phyloP scores from a whole-genome alignment of 768 basidiomycete genomes.

The Lactarius sanguifluus region DNA sequence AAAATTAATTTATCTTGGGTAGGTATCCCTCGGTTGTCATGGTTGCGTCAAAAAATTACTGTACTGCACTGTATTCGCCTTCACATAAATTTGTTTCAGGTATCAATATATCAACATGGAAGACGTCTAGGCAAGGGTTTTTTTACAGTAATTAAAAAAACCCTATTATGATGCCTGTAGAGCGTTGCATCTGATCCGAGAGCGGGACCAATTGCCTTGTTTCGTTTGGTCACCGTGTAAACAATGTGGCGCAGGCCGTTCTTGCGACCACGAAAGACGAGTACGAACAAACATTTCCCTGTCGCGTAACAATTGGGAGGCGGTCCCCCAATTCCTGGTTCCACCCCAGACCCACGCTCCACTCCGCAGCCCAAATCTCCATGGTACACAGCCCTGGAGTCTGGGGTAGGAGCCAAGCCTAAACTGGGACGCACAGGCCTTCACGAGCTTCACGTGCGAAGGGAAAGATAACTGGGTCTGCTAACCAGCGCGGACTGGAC shows the following conservation, averaged over 20 bases:
- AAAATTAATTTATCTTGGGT: neutral
- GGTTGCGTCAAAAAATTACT: neutral
- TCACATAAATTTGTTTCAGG: neutral
- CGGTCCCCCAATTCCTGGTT: neutral
- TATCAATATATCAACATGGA: neutral
- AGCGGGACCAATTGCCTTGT: neutral
- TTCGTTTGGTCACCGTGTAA: neutral
- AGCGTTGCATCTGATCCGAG: neutral
- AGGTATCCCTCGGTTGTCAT: neutral
- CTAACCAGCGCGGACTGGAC: neutral
- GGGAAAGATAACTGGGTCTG: neutral
- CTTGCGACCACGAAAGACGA: neutral
- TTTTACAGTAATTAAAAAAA: neutral
- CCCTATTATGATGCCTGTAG: neutral
- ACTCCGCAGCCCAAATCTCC: constrained; percentile 3
- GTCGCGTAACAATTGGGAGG: neutral
- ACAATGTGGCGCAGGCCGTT: neutral
- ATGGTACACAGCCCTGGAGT: neutral
- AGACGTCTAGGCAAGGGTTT: neutral
- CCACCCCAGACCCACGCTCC: neutral
- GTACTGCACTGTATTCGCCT: neutral
- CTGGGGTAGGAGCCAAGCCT: neutral
- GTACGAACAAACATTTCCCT: neutral
- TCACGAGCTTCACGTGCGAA: neutral
- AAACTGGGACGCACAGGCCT: neutral